phyloP scores from a whole-genome alignment of 192 early-diverging fungal species.

The Gaertneriomyces sp. region DNA sequence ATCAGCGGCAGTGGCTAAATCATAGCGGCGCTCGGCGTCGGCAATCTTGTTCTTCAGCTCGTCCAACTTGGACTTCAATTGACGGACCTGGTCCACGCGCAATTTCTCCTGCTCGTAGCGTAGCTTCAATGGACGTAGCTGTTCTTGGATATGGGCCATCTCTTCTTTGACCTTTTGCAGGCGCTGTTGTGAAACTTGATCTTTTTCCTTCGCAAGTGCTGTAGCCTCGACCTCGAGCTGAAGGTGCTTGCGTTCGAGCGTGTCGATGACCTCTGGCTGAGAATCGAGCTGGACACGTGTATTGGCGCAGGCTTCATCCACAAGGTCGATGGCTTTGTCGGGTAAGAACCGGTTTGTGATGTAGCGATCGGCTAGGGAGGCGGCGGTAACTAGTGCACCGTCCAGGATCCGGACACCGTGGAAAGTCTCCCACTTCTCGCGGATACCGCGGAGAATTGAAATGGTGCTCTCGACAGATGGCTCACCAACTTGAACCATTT shows the following conservation, averaged over 20 bases:
- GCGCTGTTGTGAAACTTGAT: conserved; percentile 72
- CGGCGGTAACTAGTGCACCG: conserved; percentile 70
- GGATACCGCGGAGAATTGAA: conserved; percentile 74
- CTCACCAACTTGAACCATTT: conserved; percentile 69
- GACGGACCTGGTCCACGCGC: conserved; percentile 83
- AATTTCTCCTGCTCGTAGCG: conserved; percentile 82
- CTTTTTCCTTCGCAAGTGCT: conserved; percentile 91
- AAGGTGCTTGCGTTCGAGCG: conserved; percentile 84
- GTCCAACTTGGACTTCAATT: conserved; percentile 83
- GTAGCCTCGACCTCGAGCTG: conserved; percentile 96
- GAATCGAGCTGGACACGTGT: conserved; percentile 92
- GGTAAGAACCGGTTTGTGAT: conserved; percentile 76
- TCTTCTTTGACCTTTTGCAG: conserved; percentile 77
- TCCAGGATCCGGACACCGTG: conserved; percentile 72
- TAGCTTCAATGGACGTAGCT: conserved; percentile 83
- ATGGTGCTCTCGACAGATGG: conserved; percentile 73
- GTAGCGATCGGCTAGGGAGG: conserved; percentile 68
- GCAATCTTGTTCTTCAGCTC: conserved; percentile 76
- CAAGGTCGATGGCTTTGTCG: conserved; percentile 77
- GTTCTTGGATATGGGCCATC: conserved; percentile 75
- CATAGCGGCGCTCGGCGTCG: conserved; percentile 79
- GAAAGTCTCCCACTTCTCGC: conserved; percentile 73
- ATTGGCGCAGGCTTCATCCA: conserved; percentile 97
- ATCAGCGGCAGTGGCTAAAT: conserved; percentile 86
- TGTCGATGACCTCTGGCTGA: conserved; percentile 93